A percentile compares a stretch with the other conserved stretches of the same genome.
Conservation (phyloP, 2,329 filamentous ascomycete species). For the Chlorencoelia australis region DNA sequence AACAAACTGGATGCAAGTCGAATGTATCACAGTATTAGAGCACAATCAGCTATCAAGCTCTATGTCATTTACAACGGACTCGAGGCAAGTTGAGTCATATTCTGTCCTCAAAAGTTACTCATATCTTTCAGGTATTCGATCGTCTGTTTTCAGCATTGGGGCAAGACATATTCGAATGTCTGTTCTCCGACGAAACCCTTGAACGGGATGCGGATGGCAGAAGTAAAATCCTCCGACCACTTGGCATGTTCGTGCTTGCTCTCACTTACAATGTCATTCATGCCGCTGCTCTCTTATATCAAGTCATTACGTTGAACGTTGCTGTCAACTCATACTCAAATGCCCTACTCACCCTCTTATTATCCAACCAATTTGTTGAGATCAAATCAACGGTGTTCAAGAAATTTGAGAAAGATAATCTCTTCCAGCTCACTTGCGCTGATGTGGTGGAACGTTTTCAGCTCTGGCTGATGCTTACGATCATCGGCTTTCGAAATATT, state of each 20-base stretch:
- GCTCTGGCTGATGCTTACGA: conserved; percentile 92
- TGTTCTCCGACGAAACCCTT: conserved; percentile 87
- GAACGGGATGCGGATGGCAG: conserved; percentile 80
- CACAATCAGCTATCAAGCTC: conserved; percentile 92
- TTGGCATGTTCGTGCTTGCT: conserved; percentile 84
- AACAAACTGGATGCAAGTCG: conserved; percentile 90
- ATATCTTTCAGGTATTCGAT: conserved; percentile 82
- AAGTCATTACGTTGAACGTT: conserved; percentile 95
- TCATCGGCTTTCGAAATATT: conserved; percentile 92
- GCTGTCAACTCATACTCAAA: conserved; percentile 99
- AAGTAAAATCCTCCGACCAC: conserved; percentile 78
- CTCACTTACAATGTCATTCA: conserved; percentile 83
- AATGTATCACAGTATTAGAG: conserved; percentile 96
- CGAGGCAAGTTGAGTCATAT: conserved; percentile 43
- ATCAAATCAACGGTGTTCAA: conserved; percentile 99
- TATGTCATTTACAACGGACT: conserved; percentile 99
- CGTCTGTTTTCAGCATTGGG: conserved; percentile 82
- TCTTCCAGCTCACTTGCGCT: conserved; percentile 92
- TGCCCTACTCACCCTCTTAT: conserved; percentile 77
- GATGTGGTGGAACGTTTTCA: conserved; percentile 97
- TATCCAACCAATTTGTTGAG: conserved; percentile 98
- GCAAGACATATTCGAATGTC: conserved; percentile 90
- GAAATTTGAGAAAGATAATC: conserved; percentile 94
- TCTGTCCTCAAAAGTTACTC: conserved; percentile 46
- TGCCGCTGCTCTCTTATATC: conserved; percentile 83